Conservation (phyloP, 2,329 filamentous ascomycete species). For the Helotiales sp. region DNA sequence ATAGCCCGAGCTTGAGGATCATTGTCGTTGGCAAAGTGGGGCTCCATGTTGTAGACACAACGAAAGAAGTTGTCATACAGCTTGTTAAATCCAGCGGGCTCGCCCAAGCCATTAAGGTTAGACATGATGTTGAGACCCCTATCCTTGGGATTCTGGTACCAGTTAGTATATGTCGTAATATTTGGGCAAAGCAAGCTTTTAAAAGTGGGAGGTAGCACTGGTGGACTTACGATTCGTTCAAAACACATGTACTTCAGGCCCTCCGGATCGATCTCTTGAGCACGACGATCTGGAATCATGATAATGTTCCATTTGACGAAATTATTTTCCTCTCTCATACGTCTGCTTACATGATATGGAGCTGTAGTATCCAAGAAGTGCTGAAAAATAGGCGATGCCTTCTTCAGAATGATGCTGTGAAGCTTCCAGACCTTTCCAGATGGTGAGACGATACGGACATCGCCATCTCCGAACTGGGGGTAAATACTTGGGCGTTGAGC, state of each 20-base stretch:
- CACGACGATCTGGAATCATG: conserved; percentile 28
- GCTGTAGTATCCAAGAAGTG: conserved; percentile 18
- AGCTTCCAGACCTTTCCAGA: conserved; percentile 38
- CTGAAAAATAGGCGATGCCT: conserved; percentile 28
- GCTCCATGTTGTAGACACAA: conserved; percentile 32
- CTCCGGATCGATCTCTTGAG: conserved; percentile 16
- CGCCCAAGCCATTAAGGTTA: conserved; percentile 27
- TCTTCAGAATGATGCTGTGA: conserved; percentile 29
- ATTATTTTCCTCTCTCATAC: conserved; percentile 19
- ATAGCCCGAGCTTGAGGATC: conserved; percentile 8
- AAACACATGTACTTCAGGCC: conserved; percentile 34
- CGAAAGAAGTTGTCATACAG: conserved; percentile 41
- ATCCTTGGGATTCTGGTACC: not conserved
- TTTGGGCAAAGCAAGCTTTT: too few relatives aligned
- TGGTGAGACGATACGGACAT: conserved; percentile 37
- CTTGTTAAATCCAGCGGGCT: conserved; percentile 23
- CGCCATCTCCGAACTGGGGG: conserved; percentile 32
- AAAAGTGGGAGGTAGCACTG: too few relatives aligned
- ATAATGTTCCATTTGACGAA: conserved; percentile 33
- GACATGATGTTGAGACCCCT: not conserved
- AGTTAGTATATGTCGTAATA: not conserved
- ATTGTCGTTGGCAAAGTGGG: conserved; percentile 22
- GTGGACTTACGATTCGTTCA: conserved; percentile 33
- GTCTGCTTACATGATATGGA: conserved; percentile 26
- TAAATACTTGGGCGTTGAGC: not conserved